Base-by-base conservation (phyloP, 1,284 basidiomycete genomes). In the Cystobasidiaceae sp. region DNA sequence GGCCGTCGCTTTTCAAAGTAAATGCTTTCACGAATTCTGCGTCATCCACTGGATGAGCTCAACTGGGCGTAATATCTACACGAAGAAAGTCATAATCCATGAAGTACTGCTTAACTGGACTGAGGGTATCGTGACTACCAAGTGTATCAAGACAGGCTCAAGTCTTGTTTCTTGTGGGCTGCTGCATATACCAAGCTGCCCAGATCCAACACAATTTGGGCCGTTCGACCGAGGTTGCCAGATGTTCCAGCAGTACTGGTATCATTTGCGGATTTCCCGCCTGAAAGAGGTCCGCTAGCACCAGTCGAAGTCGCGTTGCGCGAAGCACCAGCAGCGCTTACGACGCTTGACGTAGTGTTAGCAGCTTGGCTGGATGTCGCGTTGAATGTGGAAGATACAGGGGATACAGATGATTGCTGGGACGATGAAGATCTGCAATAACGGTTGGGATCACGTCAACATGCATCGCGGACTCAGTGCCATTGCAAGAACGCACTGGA, bases 181-280 rank as follows among this genome's bases (percentile, higher is more conserved):
- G 48, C 33, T 43, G 59, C 25, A 50, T 39, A 37, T 2, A 37
- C 13, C 30, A 37, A 30, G 19, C 59, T 37, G 6, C 28, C 59
- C n/a, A 62, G 48, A 54, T 62, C 59, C 23, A 62, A 30, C 17
- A 62, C 33, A 17, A 62, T 21, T 37, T 62, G 59, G 17, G 59
- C 59, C 7, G 59, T 37, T 9, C 59, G n/a, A 15, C 46, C 45
- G 28, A 62, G 34, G 41, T 62, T 62, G 25, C 49, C 59, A 32
- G 13, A 23, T 21, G 19, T 49, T 32, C 33, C 25, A 19, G 49
- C 32, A 17, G 9, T 21, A 30, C 32, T 11, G 15, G 15, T 60
- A 2, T 17, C 27, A 17, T 48, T 8, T 15, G 17, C 48, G 33
- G 23, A 30, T 23, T 19, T 37, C 25, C 45, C 30, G 34, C 23